phyloP scores from a whole-genome alignment of 2,329 filamentous ascomycete species.

The Xylaria sp. region DNA sequence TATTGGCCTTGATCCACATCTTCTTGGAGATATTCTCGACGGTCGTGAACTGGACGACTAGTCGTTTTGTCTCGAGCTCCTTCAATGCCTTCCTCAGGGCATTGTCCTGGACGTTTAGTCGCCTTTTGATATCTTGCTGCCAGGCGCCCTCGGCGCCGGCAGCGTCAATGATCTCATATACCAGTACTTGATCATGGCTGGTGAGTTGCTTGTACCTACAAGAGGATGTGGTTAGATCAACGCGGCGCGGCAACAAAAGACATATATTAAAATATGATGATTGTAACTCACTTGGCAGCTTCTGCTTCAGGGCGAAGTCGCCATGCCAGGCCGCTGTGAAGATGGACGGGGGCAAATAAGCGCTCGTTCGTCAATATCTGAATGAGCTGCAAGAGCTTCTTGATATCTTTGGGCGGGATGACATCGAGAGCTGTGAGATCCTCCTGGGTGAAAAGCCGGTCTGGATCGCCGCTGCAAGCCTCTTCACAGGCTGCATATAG shows the following conservation, averaged over 20 bases:
- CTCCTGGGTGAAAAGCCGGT: conserved; percentile 66
- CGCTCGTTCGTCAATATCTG: conserved; percentile 70
- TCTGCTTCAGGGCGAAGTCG: conserved; percentile 68
- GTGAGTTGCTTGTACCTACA: conserved; percentile 67
- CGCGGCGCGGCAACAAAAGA: background rate
- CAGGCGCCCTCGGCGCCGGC: conserved; percentile 88
- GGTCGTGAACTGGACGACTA: conserved; percentile 90
- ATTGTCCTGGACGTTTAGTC: conserved; percentile 85
- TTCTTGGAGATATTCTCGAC: conserved; percentile 92
- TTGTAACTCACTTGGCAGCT: conserved; percentile 66
- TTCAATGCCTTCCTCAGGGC: conserved; percentile 85
- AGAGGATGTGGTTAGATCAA: background rate
- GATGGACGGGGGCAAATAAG: conserved; percentile 64
- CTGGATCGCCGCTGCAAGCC: conserved; percentile 54
- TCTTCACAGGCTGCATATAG: conserved; percentile 68
- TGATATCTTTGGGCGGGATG: conserved; percentile 66
- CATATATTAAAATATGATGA: conserved; percentile 9
- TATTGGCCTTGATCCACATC: conserved; percentile 92
- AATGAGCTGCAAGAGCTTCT: conserved; percentile 65
- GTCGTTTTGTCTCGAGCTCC: conserved; percentile 80
- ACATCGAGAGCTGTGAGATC: conserved; percentile 68
- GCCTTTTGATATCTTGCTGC: conserved; percentile 84
- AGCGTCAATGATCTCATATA: conserved; percentile 90
- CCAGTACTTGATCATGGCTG: conserved; percentile 81
- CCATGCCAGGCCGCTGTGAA: conserved; percentile 63